Evolutionary conservation across 139 green algal genomes (phyloP).

Genomic region (Picochlorum sp.): DNA sequence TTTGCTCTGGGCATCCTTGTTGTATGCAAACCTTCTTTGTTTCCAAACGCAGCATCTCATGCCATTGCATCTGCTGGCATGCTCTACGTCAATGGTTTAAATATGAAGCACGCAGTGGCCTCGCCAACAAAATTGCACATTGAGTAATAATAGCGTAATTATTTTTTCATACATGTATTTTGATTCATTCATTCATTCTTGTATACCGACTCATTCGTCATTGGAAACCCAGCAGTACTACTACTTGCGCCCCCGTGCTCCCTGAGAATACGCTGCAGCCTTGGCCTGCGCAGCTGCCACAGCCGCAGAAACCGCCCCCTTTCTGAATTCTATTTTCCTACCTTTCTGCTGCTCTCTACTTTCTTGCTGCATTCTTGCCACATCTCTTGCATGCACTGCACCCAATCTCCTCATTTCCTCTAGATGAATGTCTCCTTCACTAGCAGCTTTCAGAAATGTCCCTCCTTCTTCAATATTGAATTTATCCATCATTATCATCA

Average conservation of each 20-base stretch:
- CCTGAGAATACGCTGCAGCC: background rate
- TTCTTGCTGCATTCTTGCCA: conserved; percentile 16
- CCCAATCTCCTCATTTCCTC: no score
- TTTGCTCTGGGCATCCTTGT: background rate
- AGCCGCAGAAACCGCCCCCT: background rate
- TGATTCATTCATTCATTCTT: background rate
- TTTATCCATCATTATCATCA: conserved; percentile 4
- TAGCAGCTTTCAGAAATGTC: background rate
- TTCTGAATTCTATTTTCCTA: background rate
- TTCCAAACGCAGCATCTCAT: background rate
- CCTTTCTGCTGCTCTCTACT: background rate
- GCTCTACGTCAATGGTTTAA: background rate
- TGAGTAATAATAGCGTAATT: no score
- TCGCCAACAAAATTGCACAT: conserved; percentile 49
- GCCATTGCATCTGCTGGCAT: background rate
- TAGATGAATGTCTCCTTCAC: no score
- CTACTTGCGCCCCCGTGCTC: background rate
- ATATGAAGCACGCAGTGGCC: background rate
- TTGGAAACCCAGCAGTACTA: no score
- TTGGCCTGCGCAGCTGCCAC: conserved; percentile 7
- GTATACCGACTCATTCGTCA: no score
- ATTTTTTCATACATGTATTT: no score
- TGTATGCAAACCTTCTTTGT: background rate
- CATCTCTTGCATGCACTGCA: no score
- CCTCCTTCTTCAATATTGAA: background rate